Conservation (phyloP, 2,329 filamentous ascomycete species). For the Phaeosphaeriaceae sp. region DNA sequence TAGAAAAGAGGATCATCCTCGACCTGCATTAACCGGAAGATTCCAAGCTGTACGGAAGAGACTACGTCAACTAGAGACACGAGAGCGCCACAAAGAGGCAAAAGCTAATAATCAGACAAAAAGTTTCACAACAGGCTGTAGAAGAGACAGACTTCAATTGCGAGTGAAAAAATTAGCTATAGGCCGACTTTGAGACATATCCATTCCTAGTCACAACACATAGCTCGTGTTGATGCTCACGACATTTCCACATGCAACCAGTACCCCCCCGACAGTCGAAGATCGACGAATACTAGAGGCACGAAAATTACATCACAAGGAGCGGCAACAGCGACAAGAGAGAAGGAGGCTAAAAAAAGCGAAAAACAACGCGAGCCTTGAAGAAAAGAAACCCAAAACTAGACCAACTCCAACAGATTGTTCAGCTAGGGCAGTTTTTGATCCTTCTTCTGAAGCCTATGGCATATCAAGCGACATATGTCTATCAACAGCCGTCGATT, state of each 20-base stretch:
- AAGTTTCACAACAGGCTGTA: background rate
- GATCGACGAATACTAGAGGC: too few species aligned
- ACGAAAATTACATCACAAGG: too few species aligned
- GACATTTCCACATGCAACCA: too few species aligned
- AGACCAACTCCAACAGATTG: too few species aligned
- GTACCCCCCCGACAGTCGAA: too few species aligned
- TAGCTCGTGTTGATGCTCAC: too few species aligned
- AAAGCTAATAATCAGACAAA: background rate
- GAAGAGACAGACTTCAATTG: background rate
- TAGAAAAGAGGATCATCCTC: background rate
- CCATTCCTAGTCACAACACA: too few species aligned
- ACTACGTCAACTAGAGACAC: slow-evolving; percentile 11
- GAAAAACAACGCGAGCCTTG: background rate
- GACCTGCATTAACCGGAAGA: background rate
- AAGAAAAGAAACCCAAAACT: background rate
- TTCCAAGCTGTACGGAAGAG: slow-evolving; percentile 11
- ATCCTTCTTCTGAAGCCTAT: too few species aligned
- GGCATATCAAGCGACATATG: too few species aligned
- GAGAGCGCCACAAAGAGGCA: background rate
- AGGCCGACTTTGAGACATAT: background rate
- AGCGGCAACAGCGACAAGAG: background rate
- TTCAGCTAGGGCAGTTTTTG: too few species aligned
- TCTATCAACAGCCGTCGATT: too few species aligned
- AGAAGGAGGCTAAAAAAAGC: background rate
- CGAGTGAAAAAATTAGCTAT: background rate